phyloP scores from a whole-genome alignment of 2,329 filamentous ascomycete species.

The Colletotrichum theobromicola region DNA sequence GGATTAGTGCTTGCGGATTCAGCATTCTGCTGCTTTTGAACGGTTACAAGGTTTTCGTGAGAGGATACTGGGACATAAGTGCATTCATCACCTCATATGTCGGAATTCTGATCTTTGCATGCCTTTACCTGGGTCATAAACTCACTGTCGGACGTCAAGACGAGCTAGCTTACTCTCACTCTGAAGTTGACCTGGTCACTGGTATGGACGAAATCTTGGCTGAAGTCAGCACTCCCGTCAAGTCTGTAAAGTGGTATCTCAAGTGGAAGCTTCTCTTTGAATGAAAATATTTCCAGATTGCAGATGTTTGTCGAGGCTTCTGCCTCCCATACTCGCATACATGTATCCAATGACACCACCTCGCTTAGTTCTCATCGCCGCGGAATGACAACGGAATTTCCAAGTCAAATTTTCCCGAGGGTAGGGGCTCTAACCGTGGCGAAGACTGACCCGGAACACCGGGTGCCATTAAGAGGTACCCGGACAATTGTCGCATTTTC shows the following conservation, averaged over 20 bases:
- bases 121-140: conserved; percentile 61
- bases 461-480: not conserved
- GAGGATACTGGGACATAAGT: conserved; percentile 59
- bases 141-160: not conserved
- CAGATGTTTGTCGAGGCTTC: not conserved
- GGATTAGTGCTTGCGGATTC: not conserved
- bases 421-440: not conserved
- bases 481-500: not conserved
- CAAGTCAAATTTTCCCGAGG: not conserved
- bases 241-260: not conserved
- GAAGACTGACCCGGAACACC: not conserved
- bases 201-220: not conserved
- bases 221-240: not conserved
- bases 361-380: not conserved
- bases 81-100: conserved; percentile 70
- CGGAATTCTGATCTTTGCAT: conserved; percentile 66
- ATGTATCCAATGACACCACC: not conserved
- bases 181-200: not conserved
- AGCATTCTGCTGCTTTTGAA: conserved; percentile 68
- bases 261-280: not conserved
- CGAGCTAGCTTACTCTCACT: not conserved
- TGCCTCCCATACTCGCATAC: not conserved
- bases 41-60: conserved; percentile 71
- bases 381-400: not conserved
- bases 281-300: not conserved